Base-by-base conservation (phyloP, 768 basidiomycete genomes). In the Rhizopogon rudus region DNA sequence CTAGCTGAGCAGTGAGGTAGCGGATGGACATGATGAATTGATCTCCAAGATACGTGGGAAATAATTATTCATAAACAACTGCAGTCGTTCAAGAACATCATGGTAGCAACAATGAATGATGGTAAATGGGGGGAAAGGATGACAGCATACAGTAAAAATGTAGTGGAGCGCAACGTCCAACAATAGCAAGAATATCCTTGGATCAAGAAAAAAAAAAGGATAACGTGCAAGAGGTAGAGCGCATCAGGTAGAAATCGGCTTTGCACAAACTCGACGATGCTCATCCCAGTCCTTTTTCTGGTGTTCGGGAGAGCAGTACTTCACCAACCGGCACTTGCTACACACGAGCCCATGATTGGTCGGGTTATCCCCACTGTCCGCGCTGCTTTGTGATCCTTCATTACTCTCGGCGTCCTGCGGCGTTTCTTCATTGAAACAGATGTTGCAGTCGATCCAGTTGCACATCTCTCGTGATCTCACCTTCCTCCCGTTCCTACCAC, bases 261-360 rank as follows among this genome's bases (percentile, higher is more conserved):
- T 76, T n/a, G 67, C 68, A 62, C 87, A 90, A 52, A 89, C 85
- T 55, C 87, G 75, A 56, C 80, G 77, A 68, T 90, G 88, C 67
- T 90, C 88, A 22, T 84, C 82, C 88, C 88, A 90, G 59, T 90
- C 88, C 65, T 80, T 81, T 65, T 75, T 78, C 72, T 90, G 88
- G 64, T 88, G 87, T 61, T 87, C 83, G 13, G 80, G 72, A 44
- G 84, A 87, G 63, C 88, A 90, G 61, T 90, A 90, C 69, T 82
- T 86, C 62, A 90, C 87, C 51, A 90, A 75, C 66, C 81, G 83
- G 73, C 88, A 90, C 67, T 86, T 86, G 71, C 88, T 87, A 68
- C 88, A 90, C 29, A 82, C 75, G 63, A 84, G 82, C 29, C 86
- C 86, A 62, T 59, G 56, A 65, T 63, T 69, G 52, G 60, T 75